Evolutionary conservation across 345 rosid species (phyloP).

Genomic region (Salix caprea): DNA sequence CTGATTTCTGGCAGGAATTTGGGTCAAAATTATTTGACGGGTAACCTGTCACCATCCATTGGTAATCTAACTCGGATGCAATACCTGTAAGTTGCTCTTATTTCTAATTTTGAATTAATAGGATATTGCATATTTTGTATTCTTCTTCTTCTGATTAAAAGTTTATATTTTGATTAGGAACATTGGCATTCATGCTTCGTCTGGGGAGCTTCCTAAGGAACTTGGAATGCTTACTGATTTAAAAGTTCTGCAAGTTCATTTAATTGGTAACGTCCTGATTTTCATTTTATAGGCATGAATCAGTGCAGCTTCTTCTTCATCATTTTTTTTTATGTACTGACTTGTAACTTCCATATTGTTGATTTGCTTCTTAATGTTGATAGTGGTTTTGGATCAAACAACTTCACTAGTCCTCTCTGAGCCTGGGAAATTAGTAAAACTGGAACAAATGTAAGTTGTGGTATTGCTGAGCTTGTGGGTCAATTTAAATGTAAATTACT

Average conservation of each 20-base stretch:
- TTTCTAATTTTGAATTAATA: background rate
- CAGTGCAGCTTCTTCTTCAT: too few species aligned
- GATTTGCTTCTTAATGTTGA: too few species aligned
- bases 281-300: background rate
- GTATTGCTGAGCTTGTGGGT: too few species aligned
- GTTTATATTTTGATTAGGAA: conserved; percentile 28
- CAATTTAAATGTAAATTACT: too few species aligned
- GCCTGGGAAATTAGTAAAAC: too few species aligned
- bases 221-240: conserved; percentile 58
- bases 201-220: conserved; percentile 67
- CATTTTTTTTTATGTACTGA: too few species aligned
- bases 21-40: conserved; percentile 43
- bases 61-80: conserved; percentile 51
- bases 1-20: conserved; percentile 34
- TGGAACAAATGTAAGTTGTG: too few species aligned
- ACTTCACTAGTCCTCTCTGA: too few species aligned
- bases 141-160: background rate
- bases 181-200: conserved; percentile 48
- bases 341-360: too few species aligned
- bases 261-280: background rate
- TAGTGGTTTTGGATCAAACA: too few species aligned
- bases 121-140: background rate
- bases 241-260: conserved; percentile 40
- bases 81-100: conserved; percentile 40
- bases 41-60: conserved; percentile 40